These are phyloP conservation scores for Termitomyces sp. DNA, from an alignment of 768 basidiomycete species.

Conservation along the genomic window DNA sequence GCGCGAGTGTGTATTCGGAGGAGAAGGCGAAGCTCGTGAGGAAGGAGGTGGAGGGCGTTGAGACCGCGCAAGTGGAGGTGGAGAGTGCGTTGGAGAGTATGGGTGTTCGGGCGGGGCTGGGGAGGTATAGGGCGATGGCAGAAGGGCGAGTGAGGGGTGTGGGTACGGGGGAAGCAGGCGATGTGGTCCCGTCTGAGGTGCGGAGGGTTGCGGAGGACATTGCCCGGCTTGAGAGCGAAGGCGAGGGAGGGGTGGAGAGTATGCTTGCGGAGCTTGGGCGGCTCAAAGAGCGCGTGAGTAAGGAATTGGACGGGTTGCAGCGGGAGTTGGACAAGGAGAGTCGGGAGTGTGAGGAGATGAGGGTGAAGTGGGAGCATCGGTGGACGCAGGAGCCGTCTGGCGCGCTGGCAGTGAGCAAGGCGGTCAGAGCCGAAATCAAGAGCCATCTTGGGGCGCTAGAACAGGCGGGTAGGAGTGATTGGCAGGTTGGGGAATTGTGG, in stretches of 20 bases:
- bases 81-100: constrained; percentile 76
- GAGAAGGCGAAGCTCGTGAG: constrained; percentile 95
- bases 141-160: constrained; percentile 57
- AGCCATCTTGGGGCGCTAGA: constrained; percentile 65
- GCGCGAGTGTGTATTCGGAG: constrained; percentile 94
- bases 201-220: constrained; percentile 75
- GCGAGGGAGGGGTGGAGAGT: constrained; percentile 58
- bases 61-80: constrained; percentile 76
- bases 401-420: constrained; percentile 52
- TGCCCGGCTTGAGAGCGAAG: constrained; percentile 62
- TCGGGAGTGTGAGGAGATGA: constrained; percentile 81
- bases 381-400: constrained; percentile 85
- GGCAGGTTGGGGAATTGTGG: constrained; percentile 72
- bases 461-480: constrained; percentile 74
- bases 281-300: constrained; percentile 51
- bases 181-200: constrained; percentile 61
- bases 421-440: constrained; percentile 73
- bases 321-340: constrained; percentile 77
- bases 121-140: constrained; percentile 64
- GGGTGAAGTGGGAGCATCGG: constrained; percentile 79
- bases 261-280: constrained; percentile 52
- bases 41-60: constrained; percentile 82
- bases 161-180: constrained; percentile 25
- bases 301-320: constrained; percentile 56
- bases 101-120: constrained; percentile 67